phyloP scores from a whole-genome alignment of 2,329 filamentous ascomycete species.

The Fusarium siculi region DNA sequence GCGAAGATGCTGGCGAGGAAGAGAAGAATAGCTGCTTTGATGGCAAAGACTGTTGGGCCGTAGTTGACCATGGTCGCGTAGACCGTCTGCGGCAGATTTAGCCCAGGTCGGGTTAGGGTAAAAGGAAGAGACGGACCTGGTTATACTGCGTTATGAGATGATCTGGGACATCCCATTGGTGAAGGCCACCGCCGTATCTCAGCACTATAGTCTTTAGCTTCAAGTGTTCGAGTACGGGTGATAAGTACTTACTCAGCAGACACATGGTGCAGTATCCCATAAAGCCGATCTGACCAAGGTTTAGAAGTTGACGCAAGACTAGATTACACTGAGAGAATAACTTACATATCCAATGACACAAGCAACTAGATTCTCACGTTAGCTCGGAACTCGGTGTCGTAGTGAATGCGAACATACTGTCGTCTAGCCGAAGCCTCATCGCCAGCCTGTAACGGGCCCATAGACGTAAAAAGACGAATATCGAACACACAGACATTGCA shows the following conservation, averaged over 20 bases:
- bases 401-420: neutral
- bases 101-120: fast-evolving
- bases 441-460: constrained; percentile 24
- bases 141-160: constrained; percentile 14
- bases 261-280: constrained; percentile 30
- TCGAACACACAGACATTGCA: constrained; percentile 12
- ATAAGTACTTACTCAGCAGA: neutral
- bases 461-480: constrained; percentile 16
- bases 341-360: constrained; percentile 26
- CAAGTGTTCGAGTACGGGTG: fast-evolving
- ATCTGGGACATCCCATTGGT: constrained; percentile 30
- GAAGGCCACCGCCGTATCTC: constrained; percentile 21
- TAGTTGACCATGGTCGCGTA: constrained; percentile 33
- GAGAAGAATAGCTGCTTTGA: constrained; percentile 25
- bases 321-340: fast-evolving
- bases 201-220: neutral
- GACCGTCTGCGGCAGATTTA: neutral
- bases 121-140: neutral
- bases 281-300: neutral
- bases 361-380: neutral
- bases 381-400: fast-evolving
- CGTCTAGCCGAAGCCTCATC: constrained; percentile 16
- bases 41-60: constrained; percentile 26
- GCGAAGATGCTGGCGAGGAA: constrained; percentile 22
- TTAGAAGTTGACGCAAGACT: neutral